phyloP scores from a whole-genome alignment of 2,329 filamentous ascomycete genomes.

The Aspergillus hortae region DNA sequence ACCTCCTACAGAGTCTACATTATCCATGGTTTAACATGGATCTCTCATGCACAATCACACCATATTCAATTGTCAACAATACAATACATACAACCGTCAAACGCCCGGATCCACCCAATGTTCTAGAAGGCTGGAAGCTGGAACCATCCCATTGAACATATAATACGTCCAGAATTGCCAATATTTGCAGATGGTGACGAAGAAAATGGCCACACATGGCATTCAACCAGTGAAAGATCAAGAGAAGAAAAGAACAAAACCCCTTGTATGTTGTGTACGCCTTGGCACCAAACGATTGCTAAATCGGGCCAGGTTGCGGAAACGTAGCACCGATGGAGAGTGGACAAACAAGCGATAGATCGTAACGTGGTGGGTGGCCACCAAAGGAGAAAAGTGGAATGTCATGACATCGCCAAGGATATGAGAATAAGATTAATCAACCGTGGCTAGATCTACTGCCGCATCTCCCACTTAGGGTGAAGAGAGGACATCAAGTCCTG shows the following conservation, averaged over 20 bases:
- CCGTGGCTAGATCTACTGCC: conserved; percentile 18
- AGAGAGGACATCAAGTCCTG: conserved; percentile 62
- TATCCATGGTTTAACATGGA: no score
- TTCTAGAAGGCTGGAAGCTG: no score
- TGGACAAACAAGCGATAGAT: conserved; percentile 14
- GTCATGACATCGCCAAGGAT: conserved; percentile 16
- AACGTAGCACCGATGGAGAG: conserved; percentile 8
- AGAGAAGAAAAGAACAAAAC: conserved; percentile 10
- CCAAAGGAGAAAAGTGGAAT: conserved; percentile 9
- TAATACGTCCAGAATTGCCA: not conserved
- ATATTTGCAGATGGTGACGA: conserved; percentile 2
- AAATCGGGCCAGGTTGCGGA: conserved; percentile 8
- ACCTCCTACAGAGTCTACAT: no score
- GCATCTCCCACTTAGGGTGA: conserved; percentile 55
- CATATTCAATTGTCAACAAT: no score
- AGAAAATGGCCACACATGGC: conserved; percentile 7
- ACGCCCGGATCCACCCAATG: no score
- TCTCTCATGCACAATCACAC: no score
- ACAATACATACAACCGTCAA: no score
- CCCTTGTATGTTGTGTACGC: conserved; percentile 20
- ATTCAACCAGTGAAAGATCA: conserved; percentile 4
- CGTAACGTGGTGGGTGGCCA: conserved; percentile 15
- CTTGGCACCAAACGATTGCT: conserved; percentile 14
- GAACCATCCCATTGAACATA: no score
- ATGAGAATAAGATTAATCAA: not conserved